phyloP scores from a whole-genome alignment of 2,329 filamentous ascomycete species.

The Fusarium cicatricum region DNA sequence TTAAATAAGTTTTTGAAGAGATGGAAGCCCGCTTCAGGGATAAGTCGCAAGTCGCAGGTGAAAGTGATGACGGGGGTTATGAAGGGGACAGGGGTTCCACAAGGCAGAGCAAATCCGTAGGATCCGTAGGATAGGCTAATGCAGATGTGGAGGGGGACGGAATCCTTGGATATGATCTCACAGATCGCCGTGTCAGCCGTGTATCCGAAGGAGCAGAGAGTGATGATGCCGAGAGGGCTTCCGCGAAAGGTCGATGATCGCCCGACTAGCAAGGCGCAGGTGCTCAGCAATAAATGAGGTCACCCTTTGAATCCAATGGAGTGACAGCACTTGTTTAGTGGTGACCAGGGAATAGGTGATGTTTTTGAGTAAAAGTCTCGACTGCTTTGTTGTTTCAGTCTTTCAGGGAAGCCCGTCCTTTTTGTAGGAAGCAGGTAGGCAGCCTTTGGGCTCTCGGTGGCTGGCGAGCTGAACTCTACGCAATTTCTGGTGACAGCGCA shows the following conservation, averaged over 20 bases:
- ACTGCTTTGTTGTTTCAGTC: not conserved
- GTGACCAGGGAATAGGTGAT: not conserved
- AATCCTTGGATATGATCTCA: not conserved
- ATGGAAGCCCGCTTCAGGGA: not conserved
- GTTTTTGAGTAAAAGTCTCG: not conserved
- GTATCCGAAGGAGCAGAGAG: not conserved
- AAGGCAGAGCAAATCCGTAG: not conserved
- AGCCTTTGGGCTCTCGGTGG: not conserved
- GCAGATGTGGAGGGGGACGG: not conserved
- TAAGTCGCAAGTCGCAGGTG: not conserved
- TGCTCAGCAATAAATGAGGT: not conserved
- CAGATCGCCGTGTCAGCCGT: too few species aligned
- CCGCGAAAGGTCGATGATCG: not conserved
- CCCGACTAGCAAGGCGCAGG: not conserved
- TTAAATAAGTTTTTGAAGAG: constrained; percentile 2
- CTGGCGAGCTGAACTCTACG: constrained; percentile 14
- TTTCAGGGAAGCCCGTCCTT: not conserved
- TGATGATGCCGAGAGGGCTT: not conserved
- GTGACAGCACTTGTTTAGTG: not conserved
- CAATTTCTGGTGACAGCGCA: not conserved
- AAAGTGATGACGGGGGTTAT: not conserved
- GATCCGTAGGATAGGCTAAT: not conserved
- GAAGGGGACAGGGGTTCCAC: not conserved
- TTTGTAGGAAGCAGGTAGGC: constrained; percentile 1
- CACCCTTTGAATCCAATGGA: not conserved